Evolutionary conservation across 2,329 filamentous ascomycete genomes (phyloP).

Genomic region (Trichophyton equinum): DNA sequence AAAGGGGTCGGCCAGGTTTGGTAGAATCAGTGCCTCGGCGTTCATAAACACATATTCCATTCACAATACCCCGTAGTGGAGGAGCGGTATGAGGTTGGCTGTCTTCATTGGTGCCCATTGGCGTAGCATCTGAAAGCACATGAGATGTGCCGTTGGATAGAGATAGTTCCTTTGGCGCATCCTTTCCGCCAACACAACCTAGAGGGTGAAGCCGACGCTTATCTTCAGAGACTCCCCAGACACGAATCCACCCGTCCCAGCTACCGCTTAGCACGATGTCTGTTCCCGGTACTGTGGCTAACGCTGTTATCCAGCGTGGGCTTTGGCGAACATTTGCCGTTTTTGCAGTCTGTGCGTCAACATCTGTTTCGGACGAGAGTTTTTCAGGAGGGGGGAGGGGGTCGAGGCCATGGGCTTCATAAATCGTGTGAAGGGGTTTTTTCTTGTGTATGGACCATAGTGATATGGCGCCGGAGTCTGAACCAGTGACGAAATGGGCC

Average conservation of each 20-base stretch:
- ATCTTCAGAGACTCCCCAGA: slow-evolving; percentile 75
- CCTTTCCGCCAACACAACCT: slow-evolving; percentile 47
- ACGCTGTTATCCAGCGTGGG: slow-evolving; percentile 81
- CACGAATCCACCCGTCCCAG: slow-evolving; percentile 81
- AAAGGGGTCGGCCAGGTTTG: slow-evolving; percentile 11
- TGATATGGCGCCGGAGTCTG: slow-evolving; percentile 75
- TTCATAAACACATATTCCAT: slow-evolving; percentile 79
- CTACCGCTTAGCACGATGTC: slow-evolving; percentile 83
- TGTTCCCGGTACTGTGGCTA: slow-evolving; percentile 76
- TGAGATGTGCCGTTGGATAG: not conserved
- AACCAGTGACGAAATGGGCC: slow-evolving; percentile 84
- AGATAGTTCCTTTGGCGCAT: slow-evolving; percentile 13
- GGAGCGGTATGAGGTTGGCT: slow-evolving; percentile 19
- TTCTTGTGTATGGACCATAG: slow-evolving; percentile 90
- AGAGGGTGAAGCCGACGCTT: slow-evolving; percentile 63
- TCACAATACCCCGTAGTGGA: slow-evolving; percentile 62
- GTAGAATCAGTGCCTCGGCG: slow-evolving; percentile 40
- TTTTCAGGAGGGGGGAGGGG: slow-evolving; percentile 53
- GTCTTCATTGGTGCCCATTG: slow-evolving; percentile 9
- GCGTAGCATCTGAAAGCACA: not conserved
- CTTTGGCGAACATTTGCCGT: slow-evolving; percentile 42
- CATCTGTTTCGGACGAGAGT: slow-evolving; percentile 60
- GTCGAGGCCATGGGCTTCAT: slow-evolving; percentile 75
- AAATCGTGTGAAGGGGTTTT: slow-evolving; percentile 72
- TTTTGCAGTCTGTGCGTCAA: slow-evolving; percentile 37